phyloP scores from a whole-genome alignment of 495 filamentous ascomycete species.

The Cercophora sp. region DNA sequence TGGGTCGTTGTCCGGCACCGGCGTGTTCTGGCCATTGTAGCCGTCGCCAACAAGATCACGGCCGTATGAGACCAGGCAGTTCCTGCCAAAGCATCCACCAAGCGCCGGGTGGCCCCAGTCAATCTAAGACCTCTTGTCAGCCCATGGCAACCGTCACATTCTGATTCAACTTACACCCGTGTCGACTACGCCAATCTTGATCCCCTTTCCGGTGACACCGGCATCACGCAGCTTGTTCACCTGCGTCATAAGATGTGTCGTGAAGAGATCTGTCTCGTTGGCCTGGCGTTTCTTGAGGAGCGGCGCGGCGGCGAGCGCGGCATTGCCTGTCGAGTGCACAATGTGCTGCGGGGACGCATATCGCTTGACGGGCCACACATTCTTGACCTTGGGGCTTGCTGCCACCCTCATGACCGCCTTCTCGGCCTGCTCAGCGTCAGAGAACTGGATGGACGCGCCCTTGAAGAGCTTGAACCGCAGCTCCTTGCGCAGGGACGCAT shows the following conservation, averaged over 20 bases:
- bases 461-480: slow-evolving; percentile 46
- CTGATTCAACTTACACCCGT: slow-evolving; percentile 43
- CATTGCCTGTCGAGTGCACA: slow-evolving; percentile 41
- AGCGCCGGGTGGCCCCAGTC: slow-evolving; percentile 57
- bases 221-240: slow-evolving; percentile 45
- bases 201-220: slow-evolving; percentile 41
- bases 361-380: slow-evolving; percentile 42
- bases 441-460: slow-evolving; percentile 46
- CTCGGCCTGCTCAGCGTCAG: slow-evolving; percentile 38
- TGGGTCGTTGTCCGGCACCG: slow-evolving; percentile 44
- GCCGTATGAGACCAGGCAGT: slow-evolving; percentile 53
- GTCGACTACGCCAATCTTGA: slow-evolving; percentile 48
- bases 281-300: slow-evolving; percentile 30
- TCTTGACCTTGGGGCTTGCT: slow-evolving; percentile 41
- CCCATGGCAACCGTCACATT: too few species aligned
- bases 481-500: slow-evolving; percentile 41
- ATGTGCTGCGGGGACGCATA: slow-evolving; percentile 41
- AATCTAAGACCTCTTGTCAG: slow-evolving; percentile 32
- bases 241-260: slow-evolving; percentile 45
- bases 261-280: slow-evolving; percentile 40
- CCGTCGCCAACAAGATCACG: slow-evolving; percentile 50
- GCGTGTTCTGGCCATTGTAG: slow-evolving; percentile 40
- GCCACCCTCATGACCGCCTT: slow-evolving; percentile 35
- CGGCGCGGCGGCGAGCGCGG: slow-evolving; percentile 19
- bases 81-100: slow-evolving; percentile 53